Base-by-base conservation (phyloP, 768 basidiomycete genomes). In the Tricholoma terreum region DNA sequence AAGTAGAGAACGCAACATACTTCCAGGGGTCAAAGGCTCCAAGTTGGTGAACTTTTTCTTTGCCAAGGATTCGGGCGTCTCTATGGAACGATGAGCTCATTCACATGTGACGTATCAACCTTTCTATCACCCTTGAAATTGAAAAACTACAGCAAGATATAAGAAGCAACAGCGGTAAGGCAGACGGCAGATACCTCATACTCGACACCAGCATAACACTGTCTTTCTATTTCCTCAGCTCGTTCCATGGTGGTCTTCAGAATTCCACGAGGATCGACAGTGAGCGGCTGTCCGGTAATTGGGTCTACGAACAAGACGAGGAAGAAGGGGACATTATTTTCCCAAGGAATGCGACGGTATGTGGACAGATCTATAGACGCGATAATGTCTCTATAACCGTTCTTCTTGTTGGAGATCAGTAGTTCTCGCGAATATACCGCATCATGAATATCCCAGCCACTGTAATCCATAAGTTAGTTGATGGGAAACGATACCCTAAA, bases 371-470 rank as follows among this genome's bases (percentile, higher is more conserved):
- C 96, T 58, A 99, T 89, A 31, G 78, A 72, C 7, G 97, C 97
- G 35, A 90, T 73, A 48, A 99, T 73, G 68, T 99, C 97, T 4
- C 86, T 83, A 73, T 94, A 98, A 1, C 97, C 97, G 63, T 98
- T 99, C 21, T 81, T 82, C 67, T 82, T 85, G 75, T 97, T 98
- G 21, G 94, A 95, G 58, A 99, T 90, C 12, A 87, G 77, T 10
- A 98, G 84, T 71, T 98, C 97, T 21, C 80, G 81, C 4, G 85
- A 79, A 74, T 98, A 98, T 4, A 90, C 83, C 0, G 79, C 61
- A 68, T 98, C 97, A 63, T 98, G 93, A 14, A 98, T 86, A 70
- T 96, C 92, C 95, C 92, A 94, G 49, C 90, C 91, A 59, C 88
- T 93, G 61, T 10, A 42, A 56, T 54, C 30, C 30, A 31, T 30